Percentiles rank a stretch among this genome's conserved stretches.
Evolutionary conservation across 352 stramenopile genomes (phyloP).

Genomic region (Phytophthora melonis): DNA sequence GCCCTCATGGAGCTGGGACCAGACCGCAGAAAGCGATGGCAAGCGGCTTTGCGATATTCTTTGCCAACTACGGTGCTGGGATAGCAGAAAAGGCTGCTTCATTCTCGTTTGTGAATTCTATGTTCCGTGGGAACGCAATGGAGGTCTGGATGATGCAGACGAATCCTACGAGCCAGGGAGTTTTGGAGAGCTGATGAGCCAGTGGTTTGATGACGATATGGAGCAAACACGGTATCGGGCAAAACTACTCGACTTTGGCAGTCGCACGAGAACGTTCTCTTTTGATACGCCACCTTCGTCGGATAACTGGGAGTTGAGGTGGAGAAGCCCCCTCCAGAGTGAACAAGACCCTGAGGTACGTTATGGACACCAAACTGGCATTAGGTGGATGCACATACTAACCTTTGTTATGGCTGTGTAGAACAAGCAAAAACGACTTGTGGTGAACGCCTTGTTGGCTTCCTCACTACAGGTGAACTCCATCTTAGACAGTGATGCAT

Average conservation of each 20-base stretch:
- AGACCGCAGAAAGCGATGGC: constrained; percentile 31
- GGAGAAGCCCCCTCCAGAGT: constrained; percentile 68
- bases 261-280: constrained; percentile 39
- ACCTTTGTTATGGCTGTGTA: constrained; percentile 25
- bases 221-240: constrained; percentile 56
- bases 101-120: constrained; percentile 71
- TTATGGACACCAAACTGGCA: not conserved
- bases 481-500: constrained; percentile 45
- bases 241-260: constrained; percentile 54
- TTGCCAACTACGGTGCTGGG: constrained; percentile 80
- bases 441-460: constrained; percentile 74
- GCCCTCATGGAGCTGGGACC: constrained; percentile 62
- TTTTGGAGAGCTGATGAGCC: constrained; percentile 75
- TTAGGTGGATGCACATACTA: not conserved
- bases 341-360: constrained; percentile 65
- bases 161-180: constrained; percentile 55
- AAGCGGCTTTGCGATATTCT: constrained; percentile 72
- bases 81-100: constrained; percentile 59
- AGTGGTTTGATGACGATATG: constrained; percentile 78
- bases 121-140: constrained; percentile 71
- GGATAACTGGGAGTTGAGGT: constrained; percentile 84
- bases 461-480: constrained; percentile 76
- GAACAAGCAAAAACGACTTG: constrained; percentile 71
- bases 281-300: constrained; percentile 49
- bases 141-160: constrained; percentile 14